phyloP scores from a whole-genome alignment of 2,329 filamentous ascomycete species.

The Fusarium concolor region DNA sequence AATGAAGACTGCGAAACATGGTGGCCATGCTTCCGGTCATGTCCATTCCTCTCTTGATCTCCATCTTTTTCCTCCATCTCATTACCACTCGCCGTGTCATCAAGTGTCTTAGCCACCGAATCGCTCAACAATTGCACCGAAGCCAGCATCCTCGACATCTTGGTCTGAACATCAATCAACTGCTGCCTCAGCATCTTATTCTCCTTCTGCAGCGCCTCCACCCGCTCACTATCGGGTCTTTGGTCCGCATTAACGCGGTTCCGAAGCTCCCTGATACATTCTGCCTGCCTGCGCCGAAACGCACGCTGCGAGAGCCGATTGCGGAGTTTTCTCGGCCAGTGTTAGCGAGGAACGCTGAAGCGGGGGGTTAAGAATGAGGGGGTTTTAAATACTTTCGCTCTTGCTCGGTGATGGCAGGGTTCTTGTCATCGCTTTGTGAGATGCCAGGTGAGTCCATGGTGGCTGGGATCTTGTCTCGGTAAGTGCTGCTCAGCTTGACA shows the following conservation, averaged over 20 bases:
- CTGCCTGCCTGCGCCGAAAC: conserved; percentile 48
- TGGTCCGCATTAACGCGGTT: conserved; percentile 41
- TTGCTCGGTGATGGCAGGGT: conserved; percentile 5
- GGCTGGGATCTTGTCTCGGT: not conserved
- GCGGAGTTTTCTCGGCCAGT: conserved; percentile 44
- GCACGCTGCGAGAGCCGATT: conserved; percentile 50
- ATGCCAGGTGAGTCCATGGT: conserved; percentile 18
- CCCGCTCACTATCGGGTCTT: conserved; percentile 39
- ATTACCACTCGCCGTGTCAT: conserved; percentile 13
- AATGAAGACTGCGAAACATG: not conserved
- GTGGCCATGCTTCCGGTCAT: not conserved
- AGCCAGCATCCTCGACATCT: conserved; percentile 42
- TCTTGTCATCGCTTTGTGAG: conserved; percentile 5
- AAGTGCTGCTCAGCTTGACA: conserved; percentile 4
- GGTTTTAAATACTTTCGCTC: conserved; percentile 22
- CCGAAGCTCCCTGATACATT: conserved; percentile 45
- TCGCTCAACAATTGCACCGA: conserved; percentile 43
- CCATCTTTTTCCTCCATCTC: not conserved
- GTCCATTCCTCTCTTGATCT: not conserved
- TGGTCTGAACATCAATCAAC: conserved; percentile 47
- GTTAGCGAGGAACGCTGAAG: not conserved
- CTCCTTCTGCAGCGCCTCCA: conserved; percentile 43
- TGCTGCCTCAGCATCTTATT: conserved; percentile 45
- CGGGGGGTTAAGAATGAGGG: too few relatives aligned
- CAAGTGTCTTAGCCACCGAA: conserved; percentile 43